Percentiles rank a stretch among this genome's conserved stretches.
phyloP scores from a whole-genome alignment of 1,284 basidiomycete species.

The Boletus mariae region DNA sequence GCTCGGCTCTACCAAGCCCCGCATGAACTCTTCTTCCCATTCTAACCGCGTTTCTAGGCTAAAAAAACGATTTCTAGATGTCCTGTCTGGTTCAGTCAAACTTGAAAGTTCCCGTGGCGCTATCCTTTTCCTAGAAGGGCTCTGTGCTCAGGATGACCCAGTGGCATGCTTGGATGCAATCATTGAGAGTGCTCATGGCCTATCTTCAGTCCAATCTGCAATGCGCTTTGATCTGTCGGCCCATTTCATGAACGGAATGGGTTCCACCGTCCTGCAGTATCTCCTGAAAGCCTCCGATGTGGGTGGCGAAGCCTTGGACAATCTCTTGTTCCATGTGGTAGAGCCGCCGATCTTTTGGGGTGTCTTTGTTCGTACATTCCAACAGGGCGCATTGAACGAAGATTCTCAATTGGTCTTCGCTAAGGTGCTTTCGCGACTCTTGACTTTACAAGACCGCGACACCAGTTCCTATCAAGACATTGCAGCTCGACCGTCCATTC shows the following conservation, averaged over 20 bases:
- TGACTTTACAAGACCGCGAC: conserved; percentile 22
- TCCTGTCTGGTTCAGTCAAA: conserved; percentile 19
- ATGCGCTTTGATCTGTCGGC: conserved; percentile 21
- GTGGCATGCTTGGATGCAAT: conserved; percentile 15
- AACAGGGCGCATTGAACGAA: conserved; percentile 34
- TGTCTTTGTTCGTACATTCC: conserved; percentile 38
- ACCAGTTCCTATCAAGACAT: conserved; percentile 15
- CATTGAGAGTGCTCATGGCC: conserved; percentile 11
- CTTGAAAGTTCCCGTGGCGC: conserved; percentile 9
- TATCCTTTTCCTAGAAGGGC: conserved; percentile 45
- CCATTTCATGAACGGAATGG: conserved; percentile 44
- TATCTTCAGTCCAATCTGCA: conserved; percentile 14
- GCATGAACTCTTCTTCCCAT: conserved; percentile 4
- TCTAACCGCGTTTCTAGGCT: conserved; percentile 9
- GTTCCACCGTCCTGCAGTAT: conserved; percentile 38
- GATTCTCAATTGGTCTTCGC: conserved; percentile 41
- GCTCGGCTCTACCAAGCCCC: neutral
- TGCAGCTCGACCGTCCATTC: conserved; percentile 16
- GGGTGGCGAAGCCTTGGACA: conserved; percentile 29
- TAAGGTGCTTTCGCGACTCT: conserved; percentile 50
- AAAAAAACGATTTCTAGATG: conserved; percentile 18
- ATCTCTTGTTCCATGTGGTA: conserved; percentile 39
- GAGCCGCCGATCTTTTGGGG: conserved; percentile 56
- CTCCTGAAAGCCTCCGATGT: conserved; percentile 39
- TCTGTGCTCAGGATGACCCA: conserved; percentile 35